Conservation (phyloP, 441 rosid genomes). For the Biscutella auriculata region DNA sequence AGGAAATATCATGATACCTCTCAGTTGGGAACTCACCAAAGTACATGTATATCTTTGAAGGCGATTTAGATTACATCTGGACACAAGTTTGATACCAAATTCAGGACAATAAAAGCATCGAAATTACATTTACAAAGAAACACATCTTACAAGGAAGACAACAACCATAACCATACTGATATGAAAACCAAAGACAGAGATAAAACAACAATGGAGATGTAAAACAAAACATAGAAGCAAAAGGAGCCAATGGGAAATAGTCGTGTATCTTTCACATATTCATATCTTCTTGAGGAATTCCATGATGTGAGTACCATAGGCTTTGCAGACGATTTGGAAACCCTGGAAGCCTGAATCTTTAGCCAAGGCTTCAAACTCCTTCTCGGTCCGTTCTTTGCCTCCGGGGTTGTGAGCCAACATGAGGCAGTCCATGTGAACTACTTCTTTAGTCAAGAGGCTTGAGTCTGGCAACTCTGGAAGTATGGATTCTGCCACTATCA, state of each 20-base stretch:
- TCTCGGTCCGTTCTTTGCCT: conserved; percentile 26
- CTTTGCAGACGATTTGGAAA: conserved; percentile 16
- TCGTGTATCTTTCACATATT: neutral
- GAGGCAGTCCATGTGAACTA: conserved; percentile 21
- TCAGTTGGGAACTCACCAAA: conserved; percentile 2
- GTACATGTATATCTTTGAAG: neutral
- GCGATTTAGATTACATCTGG: neutral
- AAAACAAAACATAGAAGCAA: conserved; percentile 1
- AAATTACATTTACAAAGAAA: neutral
- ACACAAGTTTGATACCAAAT: neutral
- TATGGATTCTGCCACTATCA: conserved; percentile 23
- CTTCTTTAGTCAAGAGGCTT: conserved; percentile 16
- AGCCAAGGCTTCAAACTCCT: conserved; percentile 30
- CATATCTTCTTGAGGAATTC: conserved; percentile 17
- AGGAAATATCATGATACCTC: conserved; percentile 17
- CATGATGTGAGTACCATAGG: conserved; percentile 25
- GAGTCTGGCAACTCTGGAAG: conserved; percentile 19
- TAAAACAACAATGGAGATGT: neutral
- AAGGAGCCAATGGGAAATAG: neutral
- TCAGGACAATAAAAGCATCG: too few relatives aligned
- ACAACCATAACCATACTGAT: neutral
- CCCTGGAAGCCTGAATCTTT: conserved; percentile 20
- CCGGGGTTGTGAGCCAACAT: conserved; percentile 29
- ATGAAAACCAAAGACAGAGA: neutral
- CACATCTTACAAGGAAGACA: neutral